A percentile compares a stretch with the other conserved stretches of the same genome.
Conservation (phyloP, 176 grass and related monocot species). For the Carex parvula region DNA sequence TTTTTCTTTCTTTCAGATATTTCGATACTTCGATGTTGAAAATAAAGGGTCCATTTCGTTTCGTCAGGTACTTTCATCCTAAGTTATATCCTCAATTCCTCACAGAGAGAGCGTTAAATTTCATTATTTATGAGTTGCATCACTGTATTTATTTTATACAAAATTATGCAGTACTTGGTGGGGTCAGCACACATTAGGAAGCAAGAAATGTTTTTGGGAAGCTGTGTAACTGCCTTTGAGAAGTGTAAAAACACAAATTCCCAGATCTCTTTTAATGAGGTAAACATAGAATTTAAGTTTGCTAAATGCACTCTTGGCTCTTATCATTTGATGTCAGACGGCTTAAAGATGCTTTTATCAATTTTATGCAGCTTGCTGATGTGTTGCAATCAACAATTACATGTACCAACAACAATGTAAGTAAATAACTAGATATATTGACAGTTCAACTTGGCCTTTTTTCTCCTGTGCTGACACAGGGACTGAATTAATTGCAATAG, state of each 20-base stretch:
- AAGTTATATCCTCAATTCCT: neutral
- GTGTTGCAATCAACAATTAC: conserved; percentile 25
- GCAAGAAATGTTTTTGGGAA: conserved; percentile 53
- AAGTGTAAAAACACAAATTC: conserved; percentile 38
- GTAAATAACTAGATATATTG: neutral
- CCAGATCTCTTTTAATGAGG: conserved; percentile 25
- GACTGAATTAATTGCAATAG: neutral
- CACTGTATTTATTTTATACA: conserved; percentile 1
- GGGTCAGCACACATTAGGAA: conserved; percentile 69
- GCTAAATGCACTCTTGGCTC: neutral
- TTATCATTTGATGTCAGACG: neutral
- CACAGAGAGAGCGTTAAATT: neutral
- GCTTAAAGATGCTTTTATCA: neutral
- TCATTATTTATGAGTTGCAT: neutral
- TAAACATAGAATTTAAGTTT: neutral
- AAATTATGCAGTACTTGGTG: conserved; percentile 60
- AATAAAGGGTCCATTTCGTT: conserved; percentile 70
- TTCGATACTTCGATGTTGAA: conserved; percentile 68
- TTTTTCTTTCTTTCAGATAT: conserved; percentile 56
- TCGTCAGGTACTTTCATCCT: conserved; percentile 67
- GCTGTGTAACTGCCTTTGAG: conserved; percentile 58
- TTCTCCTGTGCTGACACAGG: neutral
- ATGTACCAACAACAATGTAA: conserved; percentile 18
- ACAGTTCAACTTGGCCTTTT: neutral
- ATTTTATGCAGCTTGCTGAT: conserved; percentile 23